Base-by-base conservation (phyloP, 2,329 filamentous ascomycete genomes). In the Aspergillus chevalieri region DNA sequence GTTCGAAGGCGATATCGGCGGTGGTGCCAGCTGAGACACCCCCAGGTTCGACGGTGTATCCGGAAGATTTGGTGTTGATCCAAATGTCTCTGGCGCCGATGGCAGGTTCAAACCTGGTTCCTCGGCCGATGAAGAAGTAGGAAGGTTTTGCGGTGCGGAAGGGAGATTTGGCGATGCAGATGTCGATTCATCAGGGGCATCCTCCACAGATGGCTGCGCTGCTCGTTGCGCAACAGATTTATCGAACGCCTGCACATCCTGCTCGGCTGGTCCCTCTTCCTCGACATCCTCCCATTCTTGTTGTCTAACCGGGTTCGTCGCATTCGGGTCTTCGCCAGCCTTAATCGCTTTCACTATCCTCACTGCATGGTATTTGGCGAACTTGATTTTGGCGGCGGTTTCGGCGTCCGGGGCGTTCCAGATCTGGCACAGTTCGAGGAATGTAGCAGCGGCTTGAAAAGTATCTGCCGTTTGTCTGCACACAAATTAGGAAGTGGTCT, bases 361-460 rank as follows among this genome's bases (percentile, higher is more conserved):
- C 33, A 92, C 75, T 2, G 92, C 91, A 67, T 97, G 94, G 79
- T 89, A 98, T 70, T 97, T 98, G 39, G 92, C 90, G 66, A 89
- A 98, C 68, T 94, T 96, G 71, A 92, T 89, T 76, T 95, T 97
- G 48, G 89, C 82, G 36, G 83, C 78, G 17, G 85, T 82, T 63
- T 97, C 90, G 1, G 80, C 72, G 30, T 95, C 88, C 9, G 85
- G 74, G 0, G 81, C 71, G 5, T 83, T 85, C 90, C 92, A 98
- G 61, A 95, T 86, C 55, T 85, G 85, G 49, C 89, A 80, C 4
- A 97, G 77, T 58, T 96, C 89, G 62, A 97, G 84, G 68, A 98
- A 97, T 0, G 90, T 95, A 0, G 89, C 85, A 0, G 93, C 89
- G 1, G 94, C 93, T 64, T 91, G 86, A 58, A 97, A 95, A 0